Evolutionary conservation across 2,329 filamentous ascomycete species (phyloP).

Genomic region (Trichoderma citrinoviride): DNA sequence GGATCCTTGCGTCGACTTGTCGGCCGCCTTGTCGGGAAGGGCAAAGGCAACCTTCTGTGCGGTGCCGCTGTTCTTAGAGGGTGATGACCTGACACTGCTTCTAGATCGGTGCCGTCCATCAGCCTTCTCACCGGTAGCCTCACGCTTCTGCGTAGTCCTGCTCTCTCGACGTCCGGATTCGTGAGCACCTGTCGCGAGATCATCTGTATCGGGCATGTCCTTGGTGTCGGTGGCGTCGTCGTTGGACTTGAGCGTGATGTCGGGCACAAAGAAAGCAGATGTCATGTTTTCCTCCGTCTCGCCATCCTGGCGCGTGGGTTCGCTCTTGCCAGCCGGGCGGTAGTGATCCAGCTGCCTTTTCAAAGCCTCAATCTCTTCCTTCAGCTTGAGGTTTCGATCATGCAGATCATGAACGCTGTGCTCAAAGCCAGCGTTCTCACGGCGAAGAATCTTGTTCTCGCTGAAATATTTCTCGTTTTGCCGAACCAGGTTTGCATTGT

Average conservation of each 20-base stretch:
- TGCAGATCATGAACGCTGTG: slow-evolving; percentile 46
- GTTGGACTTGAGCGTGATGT: slow-evolving; percentile 53
- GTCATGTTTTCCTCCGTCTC: slow-evolving; percentile 55
- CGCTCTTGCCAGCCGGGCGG: slow-evolving; percentile 39
- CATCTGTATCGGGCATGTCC: slow-evolving; percentile 31
- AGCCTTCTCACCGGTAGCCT: slow-evolving; percentile 31
- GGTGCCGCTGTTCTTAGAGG: slow-evolving; percentile 28
- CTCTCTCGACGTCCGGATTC: slow-evolving; percentile 31
- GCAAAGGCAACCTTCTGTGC: slow-evolving; percentile 44
- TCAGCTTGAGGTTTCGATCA: slow-evolving; percentile 46
- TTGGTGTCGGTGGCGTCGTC: slow-evolving; percentile 37
- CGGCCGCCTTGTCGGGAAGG: slow-evolving; percentile 38
- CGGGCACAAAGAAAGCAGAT: slow-evolving; percentile 57
- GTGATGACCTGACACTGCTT: slow-evolving; percentile 29
- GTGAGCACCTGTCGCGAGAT: slow-evolving; percentile 30
- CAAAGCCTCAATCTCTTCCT: slow-evolving; percentile 47
- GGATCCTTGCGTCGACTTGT: slow-evolving; percentile 27
- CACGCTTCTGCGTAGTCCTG: slow-evolving; percentile 31
- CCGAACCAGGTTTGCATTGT: slow-evolving; percentile 52
- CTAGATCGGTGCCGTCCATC: slow-evolving; percentile 28
- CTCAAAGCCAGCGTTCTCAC: slow-evolving; percentile 49
- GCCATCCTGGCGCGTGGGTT: slow-evolving; percentile 37
- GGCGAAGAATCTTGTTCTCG: slow-evolving; percentile 50
- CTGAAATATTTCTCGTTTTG: slow-evolving; percentile 56
- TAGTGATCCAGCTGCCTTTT: slow-evolving; percentile 46